Conservation (phyloP, 1,284 basidiomycete species). For the Apiotrichum porosum region DNA sequence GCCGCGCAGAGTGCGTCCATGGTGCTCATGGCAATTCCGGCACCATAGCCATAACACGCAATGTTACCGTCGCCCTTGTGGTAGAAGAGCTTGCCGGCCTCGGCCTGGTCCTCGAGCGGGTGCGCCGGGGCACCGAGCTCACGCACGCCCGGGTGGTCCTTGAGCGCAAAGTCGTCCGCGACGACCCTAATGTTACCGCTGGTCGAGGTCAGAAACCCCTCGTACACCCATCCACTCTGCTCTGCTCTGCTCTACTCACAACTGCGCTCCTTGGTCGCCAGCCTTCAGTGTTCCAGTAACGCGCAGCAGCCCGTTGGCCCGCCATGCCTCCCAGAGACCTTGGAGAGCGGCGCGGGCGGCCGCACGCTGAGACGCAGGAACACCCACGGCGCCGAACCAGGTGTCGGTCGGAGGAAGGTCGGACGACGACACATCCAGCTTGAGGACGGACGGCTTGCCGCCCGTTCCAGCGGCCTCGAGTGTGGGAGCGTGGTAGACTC, state of each 20-base stretch:
- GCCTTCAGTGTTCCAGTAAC: conserved; percentile 7
- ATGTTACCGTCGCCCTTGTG: conserved; percentile 20
- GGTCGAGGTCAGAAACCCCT: too few species aligned
- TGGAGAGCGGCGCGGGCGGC: conserved; percentile 3
- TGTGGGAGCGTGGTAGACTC: conserved; percentile 9
- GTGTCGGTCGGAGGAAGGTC: conserved; percentile 6
- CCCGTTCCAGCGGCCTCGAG: not conserved
- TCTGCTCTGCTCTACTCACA: too few species aligned
- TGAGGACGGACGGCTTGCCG: conserved; percentile 7
- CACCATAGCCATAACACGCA: conserved; percentile 19
- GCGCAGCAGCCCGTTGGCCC: conserved; percentile 13
- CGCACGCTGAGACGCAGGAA: conserved; percentile 1
- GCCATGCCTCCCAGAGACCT: conserved; percentile 16
- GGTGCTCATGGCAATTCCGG: conserved; percentile 25
- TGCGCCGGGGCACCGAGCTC: not conserved
- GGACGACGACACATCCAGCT: conserved; percentile 8
- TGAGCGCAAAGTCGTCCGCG: conserved; percentile 5
- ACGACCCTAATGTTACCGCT: conserved; percentile 6
- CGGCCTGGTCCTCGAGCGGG: conserved; percentile 14
- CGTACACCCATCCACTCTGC: too few species aligned
- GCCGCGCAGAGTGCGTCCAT: conserved; percentile 22
- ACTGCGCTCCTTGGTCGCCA: not conserved
- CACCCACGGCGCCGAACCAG: conserved; percentile 9
- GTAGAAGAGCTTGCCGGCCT: conserved; percentile 17
- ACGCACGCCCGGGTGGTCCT: conserved; percentile 1